A percentile compares a stretch with the other conserved stretches of the same genome.
phyloP scores from a whole-genome alignment of 345 rosid genomes.

The Acer negundo region DNA sequence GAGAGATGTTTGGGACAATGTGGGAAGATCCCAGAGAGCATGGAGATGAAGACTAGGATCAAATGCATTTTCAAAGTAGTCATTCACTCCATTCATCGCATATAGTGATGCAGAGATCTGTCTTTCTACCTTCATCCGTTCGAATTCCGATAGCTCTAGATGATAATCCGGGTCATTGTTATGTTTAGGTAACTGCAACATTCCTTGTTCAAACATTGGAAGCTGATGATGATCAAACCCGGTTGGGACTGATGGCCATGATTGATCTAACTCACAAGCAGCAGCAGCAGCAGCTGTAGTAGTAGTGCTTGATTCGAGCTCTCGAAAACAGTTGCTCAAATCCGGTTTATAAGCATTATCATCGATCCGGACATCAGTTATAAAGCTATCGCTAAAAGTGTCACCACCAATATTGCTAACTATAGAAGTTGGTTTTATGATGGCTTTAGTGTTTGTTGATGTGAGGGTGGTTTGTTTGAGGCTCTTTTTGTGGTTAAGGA shows the following conservation, averaged over 20 bases:
- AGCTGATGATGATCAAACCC: conserved; percentile 39
- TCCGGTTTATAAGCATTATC: conserved; percentile 57
- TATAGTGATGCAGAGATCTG: conserved; percentile 71
- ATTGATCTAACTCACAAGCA: conserved; percentile 30
- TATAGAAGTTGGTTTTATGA: conserved; percentile 27
- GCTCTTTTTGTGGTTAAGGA: conserved; percentile 69
- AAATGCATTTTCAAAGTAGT: conserved; percentile 44
- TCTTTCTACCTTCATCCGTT: conserved; percentile 56
- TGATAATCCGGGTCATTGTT: conserved; percentile 13
- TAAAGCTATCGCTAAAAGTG: conserved; percentile 1
- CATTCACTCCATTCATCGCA: conserved; percentile 58
- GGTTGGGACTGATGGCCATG: conserved; percentile 42
- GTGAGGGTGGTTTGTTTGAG: conserved; percentile 31
- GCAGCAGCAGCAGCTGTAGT: neutral
- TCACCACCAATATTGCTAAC: neutral
- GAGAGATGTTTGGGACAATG: conserved; percentile 48
- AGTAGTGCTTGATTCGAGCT: conserved; percentile 16
- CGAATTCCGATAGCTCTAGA: conserved; percentile 36
- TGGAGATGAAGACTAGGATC: conserved; percentile 33
- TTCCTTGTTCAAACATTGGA: conserved; percentile 36
- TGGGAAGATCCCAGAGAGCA: conserved; percentile 67
- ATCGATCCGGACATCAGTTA: conserved; percentile 16
- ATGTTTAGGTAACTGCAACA: conserved; percentile 28
- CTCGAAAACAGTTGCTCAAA: conserved; percentile 37
- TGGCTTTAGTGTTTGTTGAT: conserved; percentile 20